Evolutionary conservation across 495 filamentous ascomycete genomes (phyloP), one percentile per base, ranked within the genome.

Genomic region (Cladorrhinum samala): DNA sequence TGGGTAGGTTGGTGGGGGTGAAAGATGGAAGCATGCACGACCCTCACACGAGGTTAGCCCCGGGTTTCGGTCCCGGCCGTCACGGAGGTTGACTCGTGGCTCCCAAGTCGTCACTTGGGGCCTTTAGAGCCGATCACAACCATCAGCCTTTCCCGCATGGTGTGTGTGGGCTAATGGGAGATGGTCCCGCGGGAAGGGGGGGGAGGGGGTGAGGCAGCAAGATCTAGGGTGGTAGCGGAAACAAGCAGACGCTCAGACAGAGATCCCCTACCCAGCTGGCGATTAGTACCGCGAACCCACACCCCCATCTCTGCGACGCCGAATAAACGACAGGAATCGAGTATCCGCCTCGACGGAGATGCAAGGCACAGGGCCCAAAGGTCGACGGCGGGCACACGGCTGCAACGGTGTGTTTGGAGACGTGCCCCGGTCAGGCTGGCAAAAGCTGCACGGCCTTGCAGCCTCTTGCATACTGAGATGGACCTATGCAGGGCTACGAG

Each of bases 341-440:
- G 46, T 52, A 21, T 27, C 33, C 46, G 27, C 11, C 14, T 0
- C 9, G 20, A 11, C 1, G 18, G 24, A 33, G 16, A 13, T 39
- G 19, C 42, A 49, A 44, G 47, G 43, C 48, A 3, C 50, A 48
- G 52, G 44, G 50, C 21, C 19, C 37, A 33, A 52, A 48, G 38
- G 25, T 39, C 46, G 33, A 42, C 9, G 40, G 41, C 33, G 50
- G 46, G 45, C 16, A 41, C 33, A 43, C 49, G 45, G 45, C 52
- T 53, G 51, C 48, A 52, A 54, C 48, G 59, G 58, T 39, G 38
- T 57, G 48, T 41, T 63, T 54, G 39, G 40, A 50, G 16, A 27
- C 11, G 21, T 45, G 49, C 44, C 56, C 56, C 48, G 50, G 56
- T 59, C 53, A 42, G 53, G 49, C 49, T 58, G 52, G 55, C 24